Percentiles rank a stretch among this genome's conserved stretches.
These are phyloP conservation scores for Hylodesmum podocarpum DNA, from an alignment of 306 rosid genomes.

Conservation along the genomic window DNA sequence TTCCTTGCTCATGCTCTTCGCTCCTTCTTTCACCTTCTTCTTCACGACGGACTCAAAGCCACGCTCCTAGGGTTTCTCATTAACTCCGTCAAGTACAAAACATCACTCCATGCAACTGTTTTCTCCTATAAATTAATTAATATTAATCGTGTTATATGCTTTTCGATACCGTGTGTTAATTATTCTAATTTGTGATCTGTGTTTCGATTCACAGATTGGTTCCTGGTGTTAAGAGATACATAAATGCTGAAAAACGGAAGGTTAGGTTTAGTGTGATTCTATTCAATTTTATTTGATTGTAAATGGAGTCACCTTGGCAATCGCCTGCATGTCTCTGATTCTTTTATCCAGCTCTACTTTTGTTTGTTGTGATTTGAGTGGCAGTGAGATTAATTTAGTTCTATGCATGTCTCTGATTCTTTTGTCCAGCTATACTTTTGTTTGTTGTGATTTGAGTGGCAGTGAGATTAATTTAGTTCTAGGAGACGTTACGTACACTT, in stretches of 20 bases:
- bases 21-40: conserved; percentile 22
- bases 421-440: background rate
- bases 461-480: background rate
- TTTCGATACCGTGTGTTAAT: background rate
- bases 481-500: background rate
- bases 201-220: conserved; percentile 35
- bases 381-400: background rate
- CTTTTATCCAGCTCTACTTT: background rate
- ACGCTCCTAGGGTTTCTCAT: conserved; percentile 43
- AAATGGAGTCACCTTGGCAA: background rate
- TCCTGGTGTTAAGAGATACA: conserved; percentile 46
- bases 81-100: conserved; percentile 34
- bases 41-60: conserved; percentile 37
- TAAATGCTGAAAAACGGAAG: conserved; percentile 47
- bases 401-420: background rate
- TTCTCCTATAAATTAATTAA: background rate
- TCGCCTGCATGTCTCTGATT: background rate
- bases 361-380: background rate
- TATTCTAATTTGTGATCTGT: conserved; percentile 18
- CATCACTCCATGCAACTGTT: background rate
- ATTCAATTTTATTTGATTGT: background rate
- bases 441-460: background rate
- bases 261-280: conserved; percentile 14
- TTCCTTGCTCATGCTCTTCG: conserved; percentile 27
- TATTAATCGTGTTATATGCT: background rate